phyloP scores from a whole-genome alignment of 352 stramenopile species.

The Phytophthora hibernalis region DNA sequence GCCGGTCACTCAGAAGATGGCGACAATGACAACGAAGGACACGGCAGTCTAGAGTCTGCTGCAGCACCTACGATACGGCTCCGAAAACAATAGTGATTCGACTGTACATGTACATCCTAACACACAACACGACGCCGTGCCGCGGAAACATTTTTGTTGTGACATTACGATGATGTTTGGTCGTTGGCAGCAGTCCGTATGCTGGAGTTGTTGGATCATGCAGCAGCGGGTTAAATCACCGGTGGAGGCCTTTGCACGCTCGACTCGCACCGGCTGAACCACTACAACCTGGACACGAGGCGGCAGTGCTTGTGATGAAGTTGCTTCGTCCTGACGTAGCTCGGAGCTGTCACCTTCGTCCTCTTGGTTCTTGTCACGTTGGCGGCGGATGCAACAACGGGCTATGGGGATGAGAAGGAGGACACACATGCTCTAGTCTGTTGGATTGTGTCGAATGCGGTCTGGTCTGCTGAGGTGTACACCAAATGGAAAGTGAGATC shows the following conservation, averaged over 20 bases:
- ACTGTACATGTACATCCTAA: too few relatives aligned
- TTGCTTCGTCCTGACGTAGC: neutral
- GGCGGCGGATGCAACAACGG: slow-evolving; percentile 10
- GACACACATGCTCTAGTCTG: slow-evolving; percentile 16
- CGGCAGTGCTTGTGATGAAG: neutral
- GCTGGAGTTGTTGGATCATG: too few relatives aligned
- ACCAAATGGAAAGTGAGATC: slow-evolving; percentile 17
- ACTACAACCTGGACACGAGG: slow-evolving; percentile 12
- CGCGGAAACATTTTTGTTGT: too few relatives aligned
- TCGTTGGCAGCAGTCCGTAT: too few relatives aligned
- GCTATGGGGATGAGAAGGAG: slow-evolving; percentile 13
- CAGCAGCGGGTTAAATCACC: neutral
- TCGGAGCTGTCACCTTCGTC: slow-evolving; percentile 9
- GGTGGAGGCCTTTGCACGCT: neutral
- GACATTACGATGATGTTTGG: too few relatives aligned
- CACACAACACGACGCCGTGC: too few relatives aligned
- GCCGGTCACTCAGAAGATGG: slow-evolving; percentile 9
- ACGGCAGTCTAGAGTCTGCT: neutral
- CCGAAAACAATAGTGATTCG: too few relatives aligned
- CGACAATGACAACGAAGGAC: neutral
- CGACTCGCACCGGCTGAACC: slow-evolving; percentile 1
- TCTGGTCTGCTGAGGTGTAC: neutral
- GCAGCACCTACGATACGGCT: too few relatives aligned
- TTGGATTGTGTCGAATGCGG: neutral
- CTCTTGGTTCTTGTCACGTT: slow-evolving; percentile 14